Base-by-base conservation (phyloP, 1,284 basidiomycete genomes). In the Farysia itapuensis region DNA sequence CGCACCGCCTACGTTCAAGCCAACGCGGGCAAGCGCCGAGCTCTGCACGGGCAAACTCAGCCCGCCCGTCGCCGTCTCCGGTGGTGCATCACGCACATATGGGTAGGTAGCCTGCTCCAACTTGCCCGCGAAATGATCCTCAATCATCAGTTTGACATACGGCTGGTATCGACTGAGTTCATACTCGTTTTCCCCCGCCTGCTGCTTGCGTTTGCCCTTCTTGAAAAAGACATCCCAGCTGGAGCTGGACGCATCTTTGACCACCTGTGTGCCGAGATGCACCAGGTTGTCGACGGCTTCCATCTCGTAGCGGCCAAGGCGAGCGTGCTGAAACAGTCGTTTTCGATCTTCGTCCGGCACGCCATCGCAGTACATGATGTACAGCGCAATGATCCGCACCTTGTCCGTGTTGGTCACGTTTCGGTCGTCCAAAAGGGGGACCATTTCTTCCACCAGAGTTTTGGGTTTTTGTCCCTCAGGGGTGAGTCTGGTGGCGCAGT, bases 321-420 rank as follows among this genome's bases (percentile, higher is more conserved):
- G 82, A n/a, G 95, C 95, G 76, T 99, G 95, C 77, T 97, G 93
- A 77, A 94, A 98, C 48, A 99, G 78, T 47, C 95, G 81, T 54
- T 92, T 84, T 44, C 90, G 84, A 79, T 99, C 95, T 75, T 98
- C 95, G 48, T 97, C 94, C 15, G 94, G 92, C 8, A 98, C 94
- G 35, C 95, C 95, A 69, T 98, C 94, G 34, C 92, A 86, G 78
- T 88, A 85, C 77, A 96, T 86, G 69, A 98, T 91, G 78, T 98
- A 99, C 14, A 98, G 81, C 5, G 94, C 90, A 53, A 99, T 90
- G 69, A 99, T 88, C 48, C 95, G 88, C 29, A 97, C 90, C 82
- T 98, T 99, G 79, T 93, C 93, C 16, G 35, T 33, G 21, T 54
- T 45, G 39, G 39, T 30, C 36, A 97, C 84, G 18, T 87, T 84